Percentiles rank a stretch among this genome's conserved stretches.
Conservation (phyloP, 805 yeast species). For the Metschnikowia borealis region DNA sequence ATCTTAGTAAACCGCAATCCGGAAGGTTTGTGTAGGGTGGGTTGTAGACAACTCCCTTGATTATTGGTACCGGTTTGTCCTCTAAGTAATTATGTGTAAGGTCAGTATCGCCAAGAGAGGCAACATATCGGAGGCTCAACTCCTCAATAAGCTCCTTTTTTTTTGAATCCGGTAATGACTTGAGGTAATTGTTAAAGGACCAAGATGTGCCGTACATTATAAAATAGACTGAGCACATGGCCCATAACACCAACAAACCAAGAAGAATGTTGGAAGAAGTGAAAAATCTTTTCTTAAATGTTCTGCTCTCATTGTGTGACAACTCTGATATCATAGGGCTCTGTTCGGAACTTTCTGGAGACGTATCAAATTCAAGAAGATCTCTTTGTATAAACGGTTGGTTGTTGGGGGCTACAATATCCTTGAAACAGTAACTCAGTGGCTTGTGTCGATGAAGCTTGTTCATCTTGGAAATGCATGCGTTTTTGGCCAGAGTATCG, state of each 20-base stretch:
- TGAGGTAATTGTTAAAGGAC: constrained; percentile 8
- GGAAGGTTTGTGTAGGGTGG: constrained; percentile 54
- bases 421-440: constrained; percentile 1
- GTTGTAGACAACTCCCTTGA: constrained; percentile 59
- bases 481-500: constrained; percentile 3
- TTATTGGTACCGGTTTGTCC: constrained; percentile 17
- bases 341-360: background rate
- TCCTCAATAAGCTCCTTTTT: constrained; percentile 4
- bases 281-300: background rate
- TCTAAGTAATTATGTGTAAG: background rate
- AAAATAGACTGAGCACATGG: constrained; percentile 2
- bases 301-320: too few relatives aligned
- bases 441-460: constrained; percentile 2
- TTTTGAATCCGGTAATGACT: constrained; percentile 5
- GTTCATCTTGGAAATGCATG: background rate
- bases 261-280: background rate
- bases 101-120: background rate
- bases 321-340: background rate
- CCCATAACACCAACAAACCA: background rate
- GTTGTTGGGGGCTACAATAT: background rate
- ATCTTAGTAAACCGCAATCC: constrained; percentile 44
- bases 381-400: background rate
- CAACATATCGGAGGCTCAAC: constrained; percentile 1
- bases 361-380: background rate
- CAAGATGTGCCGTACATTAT: constrained; percentile 8